A percentile compares a stretch with the other conserved stretches of the same genome.
Conservation (phyloP, 306 rosid genomes). For the Canavalia ensiformis region DNA sequence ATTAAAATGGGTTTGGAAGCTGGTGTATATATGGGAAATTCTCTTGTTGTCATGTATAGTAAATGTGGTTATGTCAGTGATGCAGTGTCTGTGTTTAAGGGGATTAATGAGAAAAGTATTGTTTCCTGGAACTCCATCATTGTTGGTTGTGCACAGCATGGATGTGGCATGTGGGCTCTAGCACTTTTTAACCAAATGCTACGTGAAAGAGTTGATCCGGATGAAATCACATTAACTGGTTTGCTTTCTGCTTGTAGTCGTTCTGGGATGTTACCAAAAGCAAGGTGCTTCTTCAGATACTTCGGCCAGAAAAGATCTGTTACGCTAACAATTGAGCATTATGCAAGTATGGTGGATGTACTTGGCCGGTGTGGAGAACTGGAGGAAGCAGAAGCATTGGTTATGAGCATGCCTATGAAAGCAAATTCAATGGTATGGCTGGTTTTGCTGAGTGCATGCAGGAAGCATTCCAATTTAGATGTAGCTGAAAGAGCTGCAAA, state of each 20-base stretch:
- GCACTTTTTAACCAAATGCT: constrained; percentile 74
- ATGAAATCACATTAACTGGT: constrained; percentile 83
- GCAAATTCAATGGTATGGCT: constrained; percentile 75
- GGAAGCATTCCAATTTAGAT: constrained; percentile 67
- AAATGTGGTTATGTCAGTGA: constrained; percentile 76
- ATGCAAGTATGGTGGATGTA: constrained; percentile 79
- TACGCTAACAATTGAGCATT: constrained; percentile 74
- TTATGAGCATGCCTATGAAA: constrained; percentile 66
- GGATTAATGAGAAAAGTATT: constrained; percentile 60
- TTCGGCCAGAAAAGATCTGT: constrained; percentile 52
- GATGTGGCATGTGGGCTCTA: constrained; percentile 68
- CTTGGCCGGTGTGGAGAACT: constrained; percentile 80
- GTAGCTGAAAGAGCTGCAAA: constrained; percentile 79
- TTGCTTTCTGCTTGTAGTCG: constrained; percentile 89
- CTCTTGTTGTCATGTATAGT: constrained; percentile 80
- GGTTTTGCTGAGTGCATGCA: constrained; percentile 75
- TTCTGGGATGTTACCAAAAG: constrained; percentile 80
- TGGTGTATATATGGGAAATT: constrained; percentile 71
- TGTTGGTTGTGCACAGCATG: constrained; percentile 86
- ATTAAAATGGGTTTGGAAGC: constrained; percentile 69
- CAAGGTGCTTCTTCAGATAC: constrained; percentile 66
- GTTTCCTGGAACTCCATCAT: constrained; percentile 87
- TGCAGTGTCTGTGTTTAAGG: constrained; percentile 68
- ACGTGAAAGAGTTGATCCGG: constrained; percentile 59
- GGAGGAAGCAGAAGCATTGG: constrained; percentile 78